Evolutionary conservation across 176 grass and related monocot species (phyloP), one percentile per base, ranked within the genome.

Genomic region (Aegilops sharonensis): DNA sequence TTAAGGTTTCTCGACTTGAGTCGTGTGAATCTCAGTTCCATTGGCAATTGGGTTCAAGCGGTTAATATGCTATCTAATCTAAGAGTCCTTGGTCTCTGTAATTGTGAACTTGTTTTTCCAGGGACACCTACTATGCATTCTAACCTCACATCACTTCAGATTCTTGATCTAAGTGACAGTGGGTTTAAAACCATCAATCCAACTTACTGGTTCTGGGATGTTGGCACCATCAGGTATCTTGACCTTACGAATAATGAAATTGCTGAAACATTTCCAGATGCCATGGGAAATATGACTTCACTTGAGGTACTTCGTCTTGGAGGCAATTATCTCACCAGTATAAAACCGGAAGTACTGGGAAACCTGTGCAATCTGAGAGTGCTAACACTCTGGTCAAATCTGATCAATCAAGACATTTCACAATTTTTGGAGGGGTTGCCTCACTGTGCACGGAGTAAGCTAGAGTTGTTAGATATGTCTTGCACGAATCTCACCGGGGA

Each of bases 111-210:
- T 29, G 71, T 74, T 48, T 29, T 17, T 48, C 71, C 40, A 29
- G 12, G 1, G 6, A 29, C 1, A 14, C 23, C n/a, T 48, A 5
- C 1, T 2, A 23, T 48, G 71, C 6, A 48, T 74, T 48, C 23
- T 48, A 74, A 74, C 72, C 72, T 74, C 72, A 74, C 72, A 48
- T 74, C 72, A 48, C 72, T 74, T 48, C 12, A 29, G 71, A 47
- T 47, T 1, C 72, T 48, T 48, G 72, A 48, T 48, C 23, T 74
- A 48, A 25, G 11, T 74, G 12, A 74, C 9, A 48, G 1, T 48
- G 40, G 42, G n/a, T 9, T 74, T 74, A 0, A 74, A 0, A 48
- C 72, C 40, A 29, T 74, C 15, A 74, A 74, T 74, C 72, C 72
- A 48, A 24, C 40, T 0, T 74, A 74, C 13, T 74, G 72, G 72